phyloP scores from a whole-genome alignment of 768 basidiomycete genomes.

The Boletus rex-veris region DNA sequence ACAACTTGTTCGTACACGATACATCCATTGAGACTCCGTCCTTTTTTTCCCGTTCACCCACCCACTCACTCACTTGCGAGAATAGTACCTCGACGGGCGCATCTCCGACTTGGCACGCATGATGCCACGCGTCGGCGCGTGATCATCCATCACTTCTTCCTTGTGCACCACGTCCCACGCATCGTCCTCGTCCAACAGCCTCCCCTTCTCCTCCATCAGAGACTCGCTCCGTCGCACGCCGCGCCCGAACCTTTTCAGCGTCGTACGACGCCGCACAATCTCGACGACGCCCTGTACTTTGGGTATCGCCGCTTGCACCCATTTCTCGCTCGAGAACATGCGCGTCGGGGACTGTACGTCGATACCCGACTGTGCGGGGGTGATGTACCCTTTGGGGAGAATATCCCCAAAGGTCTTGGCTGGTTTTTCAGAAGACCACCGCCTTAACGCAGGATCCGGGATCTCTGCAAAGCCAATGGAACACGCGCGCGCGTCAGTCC shows the following conservation, averaged over 20 bases:
- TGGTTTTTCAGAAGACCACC: slow-evolving; percentile 17
- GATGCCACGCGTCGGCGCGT: background rate
- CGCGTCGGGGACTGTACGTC: slow-evolving; percentile 8
- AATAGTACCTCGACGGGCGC: slow-evolving; percentile 17
- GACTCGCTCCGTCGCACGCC: slow-evolving; percentile 12
- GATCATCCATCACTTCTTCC: slow-evolving; percentile 5
- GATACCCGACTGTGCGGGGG: slow-evolving; percentile 30
- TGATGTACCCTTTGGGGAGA: slow-evolving; percentile 44
- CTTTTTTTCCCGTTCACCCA: background rate
- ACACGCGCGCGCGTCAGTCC: no score
- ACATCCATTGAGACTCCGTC: background rate
- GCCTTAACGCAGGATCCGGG: slow-evolving; percentile 24
- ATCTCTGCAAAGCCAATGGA: slow-evolving; percentile 11
- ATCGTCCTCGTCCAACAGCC: slow-evolving; percentile 17
- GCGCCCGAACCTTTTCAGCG: background rate
- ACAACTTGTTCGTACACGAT: background rate
- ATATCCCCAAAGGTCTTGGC: slow-evolving; percentile 46
- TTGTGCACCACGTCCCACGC: slow-evolving; percentile 14
- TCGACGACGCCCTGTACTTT: slow-evolving; percentile 40
- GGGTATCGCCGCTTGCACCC: slow-evolving; percentile 34
- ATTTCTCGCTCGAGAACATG: slow-evolving; percentile 29
- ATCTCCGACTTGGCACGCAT: slow-evolving; percentile 28
- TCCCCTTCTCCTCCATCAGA: slow-evolving; percentile 16
- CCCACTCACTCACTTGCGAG: slow-evolving; percentile 10
- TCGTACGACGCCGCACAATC: slow-evolving; percentile 22